Conservation (phyloP, 768 basidiomycete species). For the Pisolithus marmoratus region DNA sequence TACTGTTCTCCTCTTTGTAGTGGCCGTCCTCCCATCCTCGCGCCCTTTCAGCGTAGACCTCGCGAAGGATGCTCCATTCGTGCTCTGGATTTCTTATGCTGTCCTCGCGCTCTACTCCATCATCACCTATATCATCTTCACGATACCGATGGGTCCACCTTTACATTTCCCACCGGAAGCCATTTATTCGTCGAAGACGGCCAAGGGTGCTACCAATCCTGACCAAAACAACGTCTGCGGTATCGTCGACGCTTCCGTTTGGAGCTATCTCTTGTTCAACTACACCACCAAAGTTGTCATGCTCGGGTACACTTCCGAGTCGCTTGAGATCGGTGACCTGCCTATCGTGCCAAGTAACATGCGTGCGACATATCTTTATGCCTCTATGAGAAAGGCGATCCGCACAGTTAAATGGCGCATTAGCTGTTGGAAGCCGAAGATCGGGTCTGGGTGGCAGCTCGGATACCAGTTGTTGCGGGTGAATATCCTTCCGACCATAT, state of each 20-base stretch:
- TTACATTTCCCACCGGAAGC: slow-evolving; percentile 67
- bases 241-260: slow-evolving; percentile 40
- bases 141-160: slow-evolving; percentile 65
- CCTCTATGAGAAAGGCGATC: slow-evolving; percentile 57
- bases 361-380: slow-evolving; percentile 60
- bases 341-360: slow-evolving; percentile 73
- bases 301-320: slow-evolving; percentile 69
- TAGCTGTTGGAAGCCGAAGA: slow-evolving; percentile 50
- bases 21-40: slow-evolving; percentile 53
- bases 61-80: slow-evolving; percentile 16
- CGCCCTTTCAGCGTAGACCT: slow-evolving; percentile 29
- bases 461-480: slow-evolving; percentile 55
- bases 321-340: slow-evolving; percentile 82
- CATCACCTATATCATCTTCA: slow-evolving; percentile 36
- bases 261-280: slow-evolving; percentile 60
- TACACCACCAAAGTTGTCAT: slow-evolving; percentile 86
- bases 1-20: slow-evolving; percentile 36
- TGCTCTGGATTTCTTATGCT: slow-evolving; percentile 45
- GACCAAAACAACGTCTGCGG: slow-evolving; percentile 75
- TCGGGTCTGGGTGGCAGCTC: slow-evolving; percentile 62
- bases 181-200: slow-evolving; percentile 71
- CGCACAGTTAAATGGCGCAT: slow-evolving; percentile 45
- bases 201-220: slow-evolving; percentile 53
- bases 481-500: slow-evolving; percentile 39
- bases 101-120: slow-evolving; percentile 45